Evolutionary conservation across 164 flowering plant genomes (phyloP).

Genomic region (Nymphaea colorata): DNA sequence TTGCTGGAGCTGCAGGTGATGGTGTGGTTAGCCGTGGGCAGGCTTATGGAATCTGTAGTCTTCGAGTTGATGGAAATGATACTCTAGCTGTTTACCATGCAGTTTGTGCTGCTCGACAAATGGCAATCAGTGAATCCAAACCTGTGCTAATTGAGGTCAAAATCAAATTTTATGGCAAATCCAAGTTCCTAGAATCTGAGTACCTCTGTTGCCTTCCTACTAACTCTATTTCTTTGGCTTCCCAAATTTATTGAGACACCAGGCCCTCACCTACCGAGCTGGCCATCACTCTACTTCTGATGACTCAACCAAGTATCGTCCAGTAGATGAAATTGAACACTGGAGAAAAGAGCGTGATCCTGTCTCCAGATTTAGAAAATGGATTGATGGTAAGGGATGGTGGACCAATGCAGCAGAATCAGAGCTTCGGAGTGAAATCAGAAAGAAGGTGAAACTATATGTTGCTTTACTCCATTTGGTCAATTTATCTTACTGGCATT

Average conservation of each 20-base stretch:
- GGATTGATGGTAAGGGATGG: slow-evolving; percentile 76
- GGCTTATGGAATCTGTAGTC: slow-evolving; percentile 79
- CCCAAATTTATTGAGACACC: not conserved
- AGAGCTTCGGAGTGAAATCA: slow-evolving; percentile 35
- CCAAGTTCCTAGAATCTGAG: no score
- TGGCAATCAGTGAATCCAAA: slow-evolving; percentile 57
- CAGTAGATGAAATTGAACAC: slow-evolving; percentile 62
- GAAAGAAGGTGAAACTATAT: slow-evolving; percentile 43
- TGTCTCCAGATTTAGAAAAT: slow-evolving; percentile 55
- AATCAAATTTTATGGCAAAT: not conserved
- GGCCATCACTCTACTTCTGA: slow-evolving; percentile 96
- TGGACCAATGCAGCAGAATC: slow-evolving; percentile 59
- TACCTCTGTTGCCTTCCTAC: no score
- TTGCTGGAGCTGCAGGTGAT: slow-evolving; percentile 51
- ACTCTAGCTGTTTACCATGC: slow-evolving; percentile 74
- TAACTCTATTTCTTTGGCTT: no score
- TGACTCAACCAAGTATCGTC: slow-evolving; percentile 88
- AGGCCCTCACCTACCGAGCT: slow-evolving; percentile 91
- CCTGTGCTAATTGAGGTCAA: slow-evolving; percentile 76
- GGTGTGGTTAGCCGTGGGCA: slow-evolving; percentile 69
- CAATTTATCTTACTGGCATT: not conserved
- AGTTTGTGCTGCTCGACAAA: slow-evolving; percentile 64
- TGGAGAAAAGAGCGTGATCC: slow-evolving; percentile 63
- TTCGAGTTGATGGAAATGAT: slow-evolving; percentile 91
- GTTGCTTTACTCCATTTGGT: not conserved